Evolutionary conservation across 805 yeast species (phyloP).

Genomic region (Lachancea fermentati): DNA sequence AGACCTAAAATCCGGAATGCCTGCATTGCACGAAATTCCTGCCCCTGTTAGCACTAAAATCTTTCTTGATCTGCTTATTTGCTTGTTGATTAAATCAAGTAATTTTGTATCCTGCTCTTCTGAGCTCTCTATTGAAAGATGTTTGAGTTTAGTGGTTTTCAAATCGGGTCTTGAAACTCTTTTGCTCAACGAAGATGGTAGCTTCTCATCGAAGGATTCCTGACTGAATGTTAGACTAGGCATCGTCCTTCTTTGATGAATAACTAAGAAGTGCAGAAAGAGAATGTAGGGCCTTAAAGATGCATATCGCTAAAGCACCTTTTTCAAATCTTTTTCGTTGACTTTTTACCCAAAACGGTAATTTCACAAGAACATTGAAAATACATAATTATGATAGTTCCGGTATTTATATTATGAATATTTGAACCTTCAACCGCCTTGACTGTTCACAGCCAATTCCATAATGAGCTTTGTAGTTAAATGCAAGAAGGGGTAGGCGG

Average conservation of each 20-base stretch:
- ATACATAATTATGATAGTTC: not conserved
- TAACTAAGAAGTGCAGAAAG: too few species aligned
- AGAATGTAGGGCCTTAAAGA: too few species aligned
- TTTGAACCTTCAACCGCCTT: conserved; percentile 32
- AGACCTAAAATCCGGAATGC: conserved; percentile 93
- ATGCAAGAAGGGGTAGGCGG: conserved; percentile 93
- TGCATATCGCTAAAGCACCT: conserved; percentile 47
- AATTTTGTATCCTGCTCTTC: conserved; percentile 3
- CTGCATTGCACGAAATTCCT: conserved; percentile 94
- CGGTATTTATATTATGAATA: not conserved
- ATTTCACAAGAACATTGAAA: not conserved
- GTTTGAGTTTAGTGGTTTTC: conserved; percentile 4
- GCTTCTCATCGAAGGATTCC: conserved; percentile 10
- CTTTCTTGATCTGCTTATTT: conserved; percentile 35
- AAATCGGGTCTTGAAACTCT: conserved; percentile 4
- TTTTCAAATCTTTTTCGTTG: not conserved
- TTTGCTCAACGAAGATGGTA: conserved; percentile 7
- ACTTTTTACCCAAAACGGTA: conserved; percentile 1
- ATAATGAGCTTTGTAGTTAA: conserved; percentile 86
- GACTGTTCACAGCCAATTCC: conserved; percentile 95
- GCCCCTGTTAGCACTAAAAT: conserved; percentile 86
- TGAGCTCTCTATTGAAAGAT: not conserved
- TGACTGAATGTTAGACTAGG: conserved; percentile 8
- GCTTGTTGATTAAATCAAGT: conserved; percentile 24
- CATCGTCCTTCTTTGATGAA: too few species aligned